A percentile compares a stretch with the other conserved stretches of the same genome.
Evolutionary conservation across 768 basidiomycete species (phyloP).

Genomic region (Pulveroboletus sp.): DNA sequence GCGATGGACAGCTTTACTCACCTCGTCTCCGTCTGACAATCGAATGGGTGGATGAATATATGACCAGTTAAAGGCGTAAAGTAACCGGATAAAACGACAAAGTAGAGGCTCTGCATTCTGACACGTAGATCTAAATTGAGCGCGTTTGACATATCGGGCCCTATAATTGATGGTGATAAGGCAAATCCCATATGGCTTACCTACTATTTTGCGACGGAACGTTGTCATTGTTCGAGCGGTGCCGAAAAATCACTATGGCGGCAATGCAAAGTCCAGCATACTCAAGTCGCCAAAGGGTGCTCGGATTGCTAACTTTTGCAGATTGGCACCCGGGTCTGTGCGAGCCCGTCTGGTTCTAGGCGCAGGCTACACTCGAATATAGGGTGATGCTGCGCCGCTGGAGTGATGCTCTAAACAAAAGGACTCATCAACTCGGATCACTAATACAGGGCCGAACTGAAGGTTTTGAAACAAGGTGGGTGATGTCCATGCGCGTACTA

Average conservation of each 20-base stretch:
- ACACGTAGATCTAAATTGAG: background rate
- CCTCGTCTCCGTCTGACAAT: background rate
- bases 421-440: background rate
- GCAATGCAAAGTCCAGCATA: too few relatives aligned
- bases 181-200: background rate
- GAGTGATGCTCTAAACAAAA: background rate
- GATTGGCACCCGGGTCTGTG: too few relatives aligned
- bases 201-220: background rate
- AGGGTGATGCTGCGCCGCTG: too few relatives aligned
- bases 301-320: too few relatives aligned
- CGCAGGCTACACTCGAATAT: conserved; percentile 1
- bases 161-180: background rate
- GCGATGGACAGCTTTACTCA: background rate
- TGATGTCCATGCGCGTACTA: too few relatives aligned
- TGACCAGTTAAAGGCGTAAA: background rate
- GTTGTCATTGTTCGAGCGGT: background rate
- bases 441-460: background rate
- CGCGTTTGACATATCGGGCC: background rate
- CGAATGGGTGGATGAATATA: background rate
- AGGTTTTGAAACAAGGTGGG: background rate
- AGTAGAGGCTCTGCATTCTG: background rate
- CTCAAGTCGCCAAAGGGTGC: too few relatives aligned
- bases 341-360: background rate
- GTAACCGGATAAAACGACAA: background rate
- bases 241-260: too few relatives aligned